Evolutionary conservation across 768 basidiomycete species (phyloP).

Genomic region (Lyophyllum decastes): DNA sequence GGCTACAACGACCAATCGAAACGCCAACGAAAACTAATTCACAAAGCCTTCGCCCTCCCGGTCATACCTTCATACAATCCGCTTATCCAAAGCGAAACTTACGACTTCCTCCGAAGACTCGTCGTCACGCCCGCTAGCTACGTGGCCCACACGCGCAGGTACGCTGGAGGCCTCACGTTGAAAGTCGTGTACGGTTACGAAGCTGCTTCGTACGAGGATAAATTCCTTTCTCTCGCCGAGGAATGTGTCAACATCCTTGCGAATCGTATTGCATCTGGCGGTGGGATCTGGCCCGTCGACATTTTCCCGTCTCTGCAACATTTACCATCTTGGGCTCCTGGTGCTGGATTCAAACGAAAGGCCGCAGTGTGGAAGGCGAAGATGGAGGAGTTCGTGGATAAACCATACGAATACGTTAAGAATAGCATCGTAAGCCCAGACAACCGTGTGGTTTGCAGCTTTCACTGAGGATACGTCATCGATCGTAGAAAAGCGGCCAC

Average conservation of each 20-base stretch:
- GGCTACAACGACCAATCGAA: conserved; percentile 62
- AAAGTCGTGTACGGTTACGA: conserved; percentile 67
- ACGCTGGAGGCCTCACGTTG: conserved; percentile 58
- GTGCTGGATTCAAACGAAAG: conserved; percentile 63
- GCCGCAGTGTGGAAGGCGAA: conserved; percentile 62
- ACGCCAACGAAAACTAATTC: conserved; percentile 68
- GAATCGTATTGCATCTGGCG: conserved; percentile 41
- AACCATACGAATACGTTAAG: conserved; percentile 61
- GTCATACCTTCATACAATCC: conserved; percentile 59
- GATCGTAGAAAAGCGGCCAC: conserved; percentile 38
- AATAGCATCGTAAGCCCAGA: conserved; percentile 49
- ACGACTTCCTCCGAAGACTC: conserved; percentile 56
- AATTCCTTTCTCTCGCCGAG: conserved; percentile 42
- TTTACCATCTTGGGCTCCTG: conserved; percentile 69
- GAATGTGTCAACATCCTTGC: conserved; percentile 43
- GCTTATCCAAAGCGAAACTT: conserved; percentile 56
- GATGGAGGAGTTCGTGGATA: conserved; percentile 65
- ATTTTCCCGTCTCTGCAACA: conserved; percentile 50
- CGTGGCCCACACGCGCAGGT: conserved; percentile 43
- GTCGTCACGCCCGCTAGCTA: conserved; percentile 43
- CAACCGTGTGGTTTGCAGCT: not conserved
- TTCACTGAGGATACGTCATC: conserved; percentile 5
- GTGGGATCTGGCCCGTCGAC: conserved; percentile 54
- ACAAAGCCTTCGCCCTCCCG: conserved; percentile 57
- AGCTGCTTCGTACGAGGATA: conserved; percentile 34